Evolutionary conservation across 805 yeast genomes (phyloP), one percentile per base, ranked within the genome.

Genomic region (Huiozyma sinensis): DNA sequence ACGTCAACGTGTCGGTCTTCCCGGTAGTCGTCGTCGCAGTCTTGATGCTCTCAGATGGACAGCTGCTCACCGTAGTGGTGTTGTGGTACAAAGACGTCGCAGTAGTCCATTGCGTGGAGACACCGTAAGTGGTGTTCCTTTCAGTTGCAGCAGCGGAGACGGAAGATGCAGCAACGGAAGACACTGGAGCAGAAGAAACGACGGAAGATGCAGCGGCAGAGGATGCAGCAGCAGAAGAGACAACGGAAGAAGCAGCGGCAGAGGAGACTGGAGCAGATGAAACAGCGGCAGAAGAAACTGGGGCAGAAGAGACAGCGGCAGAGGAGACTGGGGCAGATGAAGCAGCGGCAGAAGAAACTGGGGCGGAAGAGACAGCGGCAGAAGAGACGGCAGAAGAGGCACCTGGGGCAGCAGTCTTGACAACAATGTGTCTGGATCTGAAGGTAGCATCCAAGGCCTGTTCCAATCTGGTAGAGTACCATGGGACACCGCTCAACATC

Each of bases 401-500:
- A 9, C 29, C 50, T 11, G 57, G 49, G 30, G 66, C 62, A 43
- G 61, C 63, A 30, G 66, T 11, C 11, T 17, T 17, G 24, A 17
- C 24, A 17, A 17, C 24, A 17, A 17, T 4, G 24, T 17, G 24
- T 17, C 24, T 17, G 47, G 12, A 29, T 44, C 29, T 27, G 47
- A 33, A 33, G 38, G 49, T 29, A 54, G 47, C 37, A 48, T 49
- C 24, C 24, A 17, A 17, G 24, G 24, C 24, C 24, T 17, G 24
- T 17, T 17, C 24, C 17, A 59, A 34, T 49, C 63, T 57, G 41
- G 51, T 44, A n/a, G 60, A 51, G 47, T 58, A 63, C 67, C 67
- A 63, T 52, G 68, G 65, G 31, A 63, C 50, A 38, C 58, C 65
- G 13, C 65, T 59, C 17, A 63, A 49, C 50, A 58, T 52, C 6